Conservation (phyloP, 2,329 filamentous ascomycete species). For the Rhinocladiella mackenziei region DNA sequence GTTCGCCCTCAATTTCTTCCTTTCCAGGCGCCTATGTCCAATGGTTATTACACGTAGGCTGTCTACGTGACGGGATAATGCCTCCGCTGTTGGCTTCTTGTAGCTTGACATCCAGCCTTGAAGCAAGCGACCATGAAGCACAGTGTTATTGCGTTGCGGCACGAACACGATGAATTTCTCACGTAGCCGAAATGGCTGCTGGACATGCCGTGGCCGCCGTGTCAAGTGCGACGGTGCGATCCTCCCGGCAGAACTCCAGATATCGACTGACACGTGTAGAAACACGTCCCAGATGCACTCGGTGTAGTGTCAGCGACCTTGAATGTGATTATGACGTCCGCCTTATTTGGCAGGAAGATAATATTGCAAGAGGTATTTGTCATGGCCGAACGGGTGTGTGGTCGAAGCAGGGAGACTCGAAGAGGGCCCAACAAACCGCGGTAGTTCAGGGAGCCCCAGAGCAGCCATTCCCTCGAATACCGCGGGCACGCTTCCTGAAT, state of each 20-base stretch:
- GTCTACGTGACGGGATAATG: too few species aligned
- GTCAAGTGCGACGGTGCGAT: conserved; percentile 46
- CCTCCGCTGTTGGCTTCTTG: too few species aligned
- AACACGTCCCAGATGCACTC: conserved; percentile 26
- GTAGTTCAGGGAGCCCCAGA: neutral
- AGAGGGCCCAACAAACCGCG: neutral
- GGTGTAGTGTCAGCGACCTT: conserved; percentile 16
- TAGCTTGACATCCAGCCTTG: too few species aligned
- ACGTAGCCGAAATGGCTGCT: conserved; percentile 42
- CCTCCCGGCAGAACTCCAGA: neutral
- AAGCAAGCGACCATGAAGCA: too few species aligned
- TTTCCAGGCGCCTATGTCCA: too few species aligned
- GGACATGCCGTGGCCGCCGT: conserved; percentile 50
- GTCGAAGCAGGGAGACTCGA: conserved; percentile 26
- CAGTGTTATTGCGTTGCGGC: too few species aligned
- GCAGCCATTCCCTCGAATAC: neutral
- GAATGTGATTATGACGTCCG: conserved; percentile 25
- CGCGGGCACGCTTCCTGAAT: too few species aligned
- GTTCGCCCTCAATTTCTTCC: too few species aligned
- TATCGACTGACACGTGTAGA: conserved; percentile 9
- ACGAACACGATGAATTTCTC: conserved; percentile 8
- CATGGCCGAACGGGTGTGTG: conserved; percentile 31
- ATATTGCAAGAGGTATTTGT: conserved; percentile 29
- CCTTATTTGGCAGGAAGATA: conserved; percentile 32
- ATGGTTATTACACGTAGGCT: too few species aligned